A percentile compares a stretch with the other conserved stretches of the same genome.
phyloP scores from a whole-genome alignment of 805 yeast genomes.

The Saccharomyces kudriavzevii region DNA sequence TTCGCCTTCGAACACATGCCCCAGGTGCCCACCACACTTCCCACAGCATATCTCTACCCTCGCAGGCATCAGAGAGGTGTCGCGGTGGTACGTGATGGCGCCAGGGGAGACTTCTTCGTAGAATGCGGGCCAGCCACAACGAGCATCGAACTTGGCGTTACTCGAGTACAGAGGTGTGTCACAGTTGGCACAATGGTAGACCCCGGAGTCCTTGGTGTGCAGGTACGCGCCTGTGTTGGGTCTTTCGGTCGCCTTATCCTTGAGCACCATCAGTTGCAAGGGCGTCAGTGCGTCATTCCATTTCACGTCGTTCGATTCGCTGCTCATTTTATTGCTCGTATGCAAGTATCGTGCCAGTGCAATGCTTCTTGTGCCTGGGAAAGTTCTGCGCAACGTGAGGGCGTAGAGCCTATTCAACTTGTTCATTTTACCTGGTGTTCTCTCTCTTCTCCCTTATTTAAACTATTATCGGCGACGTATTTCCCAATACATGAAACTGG shows the following conservation, averaged over 20 bases:
- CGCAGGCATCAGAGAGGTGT: constrained; percentile 62
- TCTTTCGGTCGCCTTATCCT: constrained; percentile 49
- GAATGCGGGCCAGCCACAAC: constrained; percentile 98
- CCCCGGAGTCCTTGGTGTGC: constrained; percentile 40
- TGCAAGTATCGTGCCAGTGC: neutral
- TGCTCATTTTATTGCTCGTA: constrained; percentile 1
- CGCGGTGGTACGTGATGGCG: constrained; percentile 54
- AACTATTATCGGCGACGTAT: neutral
- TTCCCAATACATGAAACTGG: neutral
- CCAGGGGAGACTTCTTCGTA: constrained; percentile 77
- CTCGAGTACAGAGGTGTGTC: constrained; percentile 70
- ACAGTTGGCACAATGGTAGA: constrained; percentile 83
- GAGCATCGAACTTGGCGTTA: constrained; percentile 74
- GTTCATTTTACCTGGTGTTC: neutral
- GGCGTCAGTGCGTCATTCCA: constrained; percentile 79
- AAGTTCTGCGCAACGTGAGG: neutral
- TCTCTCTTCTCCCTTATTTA: neutral
- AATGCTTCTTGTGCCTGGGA: neutral
- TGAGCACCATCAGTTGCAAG: constrained; percentile 67
- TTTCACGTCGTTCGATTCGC: constrained; percentile 38
- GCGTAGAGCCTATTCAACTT: neutral
- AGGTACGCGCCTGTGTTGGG: constrained; percentile 36
- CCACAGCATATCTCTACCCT: constrained; percentile 86
- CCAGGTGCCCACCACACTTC: constrained; percentile 87
- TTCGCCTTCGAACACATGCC: constrained; percentile 92